Percentiles rank a stretch among this genome's conserved stretches.
Evolutionary conservation across 495 filamentous ascomycete genomes (phyloP).

Genomic region (Sordaria brevicollis): DNA sequence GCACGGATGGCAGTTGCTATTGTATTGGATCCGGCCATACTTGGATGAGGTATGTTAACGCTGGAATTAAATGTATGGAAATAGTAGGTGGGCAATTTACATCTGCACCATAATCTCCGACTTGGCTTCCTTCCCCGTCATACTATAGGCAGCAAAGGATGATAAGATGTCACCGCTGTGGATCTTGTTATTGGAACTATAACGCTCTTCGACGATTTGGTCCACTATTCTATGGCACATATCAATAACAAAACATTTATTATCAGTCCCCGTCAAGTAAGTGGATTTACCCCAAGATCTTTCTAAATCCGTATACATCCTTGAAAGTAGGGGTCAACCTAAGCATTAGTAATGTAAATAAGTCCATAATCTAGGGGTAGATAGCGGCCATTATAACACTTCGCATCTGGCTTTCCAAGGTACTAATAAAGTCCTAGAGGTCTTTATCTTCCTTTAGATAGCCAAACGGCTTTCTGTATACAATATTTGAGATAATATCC

Average conservation of each 20-base stretch:
- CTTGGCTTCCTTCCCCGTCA: slow-evolving; percentile 19
- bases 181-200: slow-evolving; percentile 12
- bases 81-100: background rate
- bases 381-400: slow-evolving; percentile 40
- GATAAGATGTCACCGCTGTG: slow-evolving; percentile 30
- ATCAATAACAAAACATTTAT: background rate
- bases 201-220: slow-evolving; percentile 26
- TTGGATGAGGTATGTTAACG: background rate
- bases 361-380: slow-evolving; percentile 44
- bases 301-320: slow-evolving; percentile 42
- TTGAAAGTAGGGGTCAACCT: slow-evolving; percentile 46
- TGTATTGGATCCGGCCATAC: slow-evolving; percentile 11
- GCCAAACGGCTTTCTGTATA: slow-evolving; percentile 52
- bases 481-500: slow-evolving; percentile 55
- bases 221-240: slow-evolving; percentile 20
- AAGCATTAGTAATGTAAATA: slow-evolving; percentile 44
- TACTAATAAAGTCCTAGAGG: slow-evolving; percentile 43
- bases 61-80: background rate
- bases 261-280: background rate
- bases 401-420: slow-evolving; percentile 39
- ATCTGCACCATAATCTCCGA: slow-evolving; percentile 15
- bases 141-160: slow-evolving; percentile 27
- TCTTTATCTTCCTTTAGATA: slow-evolving; percentile 49
- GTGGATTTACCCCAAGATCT: slow-evolving; percentile 31
- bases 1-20: slow-evolving; percentile 8